Evolutionary conservation across 495 filamentous ascomycete species (phyloP), one percentile per base, ranked within the genome.

Genomic region (Aspergillus funiculosus): DNA sequence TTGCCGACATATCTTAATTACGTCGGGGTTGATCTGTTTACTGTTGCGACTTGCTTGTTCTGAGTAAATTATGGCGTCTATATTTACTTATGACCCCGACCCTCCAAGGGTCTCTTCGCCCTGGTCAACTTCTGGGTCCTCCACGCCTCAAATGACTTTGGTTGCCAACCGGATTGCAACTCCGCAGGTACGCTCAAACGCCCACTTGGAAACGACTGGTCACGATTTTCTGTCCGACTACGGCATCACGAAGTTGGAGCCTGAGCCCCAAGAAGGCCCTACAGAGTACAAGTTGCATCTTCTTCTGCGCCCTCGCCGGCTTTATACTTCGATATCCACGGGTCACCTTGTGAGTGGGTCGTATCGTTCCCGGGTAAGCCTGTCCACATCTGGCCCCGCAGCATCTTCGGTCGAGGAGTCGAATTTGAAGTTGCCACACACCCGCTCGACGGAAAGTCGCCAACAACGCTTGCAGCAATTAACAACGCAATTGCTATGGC

Each of bases 281-380:
- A 92, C 83, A 5, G 92, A 97, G 66, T 98, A 97, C 68, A 98
- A 98, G 62, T 68, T 98, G 34, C 92, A 95, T 72, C 72, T 97
- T n/a, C 73, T 96, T 7, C 68, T 95, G 24, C 79, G 87, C 26
- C 81, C 86, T 24, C 75, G 92, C 47, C 75, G 89, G 60, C 79
- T 74, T 25, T 91, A 88, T 62, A 69, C 77, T 29, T 73, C 74
- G 17, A 69, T 69, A 40, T 80, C 79, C 6, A 86, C 82, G 6
- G 79, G 79, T 10, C 68, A 75, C 32, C 69, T 78, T 30, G 69
- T 79, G 7, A 67, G 75, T 11, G 77, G 79, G 9, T 82, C 84
- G 10, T 72, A 79, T 39, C 82, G 80, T 48, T 71, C 76, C 35
- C 73, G 66, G 32, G 54, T 53, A 34, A 51, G 50, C 24, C 27